A percentile compares a stretch with the other conserved stretches of the same genome.
Evolutionary conservation across 2,329 filamentous ascomycete genomes (phyloP).

Genomic region (Cladorrhinum sp.): DNA sequence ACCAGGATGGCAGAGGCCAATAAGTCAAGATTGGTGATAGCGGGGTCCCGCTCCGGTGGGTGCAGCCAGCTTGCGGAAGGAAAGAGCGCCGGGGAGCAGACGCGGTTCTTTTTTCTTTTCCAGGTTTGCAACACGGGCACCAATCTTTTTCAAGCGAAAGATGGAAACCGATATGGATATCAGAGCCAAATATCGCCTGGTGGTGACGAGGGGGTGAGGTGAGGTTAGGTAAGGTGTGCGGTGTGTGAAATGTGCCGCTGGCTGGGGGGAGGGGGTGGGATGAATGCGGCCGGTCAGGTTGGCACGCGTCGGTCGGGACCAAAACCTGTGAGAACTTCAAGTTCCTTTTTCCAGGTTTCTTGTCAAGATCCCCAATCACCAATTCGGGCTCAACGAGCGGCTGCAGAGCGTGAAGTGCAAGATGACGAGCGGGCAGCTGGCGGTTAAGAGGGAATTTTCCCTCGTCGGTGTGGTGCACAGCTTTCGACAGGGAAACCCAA

Average conservation of each 20-base stretch:
- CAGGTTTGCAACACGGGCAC: background rate
- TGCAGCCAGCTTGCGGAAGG: conserved; percentile 8
- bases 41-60: conserved; percentile 24
- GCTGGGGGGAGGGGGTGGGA: background rate
- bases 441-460: conserved; percentile 29
- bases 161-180: background rate
- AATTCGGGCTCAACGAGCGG: background rate
- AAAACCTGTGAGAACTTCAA: background rate
- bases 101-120: background rate
- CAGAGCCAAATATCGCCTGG: background rate
- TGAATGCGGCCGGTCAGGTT: background rate
- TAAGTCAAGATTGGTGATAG: conserved; percentile 20
- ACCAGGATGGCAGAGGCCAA: conserved; percentile 20
- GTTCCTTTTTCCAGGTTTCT: conserved; percentile 15
- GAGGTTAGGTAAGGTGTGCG: background rate
- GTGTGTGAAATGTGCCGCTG: background rate
- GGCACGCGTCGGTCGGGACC: background rate
- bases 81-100: background rate
- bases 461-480: conserved; percentile 18
- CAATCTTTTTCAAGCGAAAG: background rate
- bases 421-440: conserved; percentile 11
- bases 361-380: conserved; percentile 5
- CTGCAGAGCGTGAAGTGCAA: conserved; percentile 4
- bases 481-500: conserved; percentile 28
- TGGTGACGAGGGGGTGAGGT: background rate